Evolutionary conservation across 345 rosid genomes (phyloP), one percentile per base, ranked within the genome.

Genomic region (Limnanthes douglasii): DNA sequence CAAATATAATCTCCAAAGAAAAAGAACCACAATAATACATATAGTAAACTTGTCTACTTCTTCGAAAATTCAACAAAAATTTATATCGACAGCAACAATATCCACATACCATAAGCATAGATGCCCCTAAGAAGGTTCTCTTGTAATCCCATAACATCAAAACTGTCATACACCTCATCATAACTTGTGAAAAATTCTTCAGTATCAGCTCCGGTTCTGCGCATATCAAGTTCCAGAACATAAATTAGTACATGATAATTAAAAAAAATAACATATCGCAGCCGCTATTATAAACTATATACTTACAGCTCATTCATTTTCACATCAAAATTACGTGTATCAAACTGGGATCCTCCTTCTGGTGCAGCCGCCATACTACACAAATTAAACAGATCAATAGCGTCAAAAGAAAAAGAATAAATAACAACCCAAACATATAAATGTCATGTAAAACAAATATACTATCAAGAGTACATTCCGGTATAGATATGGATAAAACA

Each of bases 61-160:
- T 3, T 18, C 2, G 4, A 15, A 25, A 8, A 3, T 5, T 7
- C n/a, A n/a, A n/a, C n/a, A n/a, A n/a, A n/a, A n/a, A n/a, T n/a
- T n/a, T n/a, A n/a, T n/a, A n/a, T n/a, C n/a, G n/a, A n/a, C n/a
- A n/a, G n/a, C n/a, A n/a, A n/a, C n/a, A n/a, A n/a, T 5, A 2
- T 18, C 11, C 18, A 35, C 47, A 1, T 67, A 68, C 94, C 94
- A 44, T 77, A 73, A 5, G 94, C 94, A 41, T 77, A 77, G 5
- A 81, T 81, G 50, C 90, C 94, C 43, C 85, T 73, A 53, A 81
- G 62, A 42, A 81, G 88, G 34, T 81, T 81, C 76, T 81, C 90
- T 49, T 62, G 78, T 41, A 81, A 57, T 35, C 78, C 88, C 94
- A 81, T 81, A 3, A 68, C 43, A 32, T 81, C 94, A 43, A 81